Evolutionary conservation across 139 green algal species (phyloP).

Genomic region (Chlorella sp.): DNA sequence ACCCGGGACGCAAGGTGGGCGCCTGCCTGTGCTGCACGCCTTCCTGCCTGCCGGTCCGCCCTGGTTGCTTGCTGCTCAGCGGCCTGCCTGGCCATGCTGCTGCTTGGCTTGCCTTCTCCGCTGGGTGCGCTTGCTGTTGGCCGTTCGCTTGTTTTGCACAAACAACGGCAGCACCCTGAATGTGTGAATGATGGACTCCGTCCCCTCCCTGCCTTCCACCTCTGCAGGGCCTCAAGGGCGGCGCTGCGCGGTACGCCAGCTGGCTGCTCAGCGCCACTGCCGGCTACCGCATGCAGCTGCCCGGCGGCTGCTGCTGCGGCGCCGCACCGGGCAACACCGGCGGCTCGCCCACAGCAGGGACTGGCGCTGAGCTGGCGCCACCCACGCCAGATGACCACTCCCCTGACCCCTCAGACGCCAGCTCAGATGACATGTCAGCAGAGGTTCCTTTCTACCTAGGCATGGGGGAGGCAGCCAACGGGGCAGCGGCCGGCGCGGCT

Average conservation of each 20-base stretch:
- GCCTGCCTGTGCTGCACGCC: neutral
- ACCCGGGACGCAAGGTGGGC: conserved; percentile 38
- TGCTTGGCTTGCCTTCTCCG: neutral
- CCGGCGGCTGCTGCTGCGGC: neutral
- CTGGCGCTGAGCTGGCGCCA: neutral
- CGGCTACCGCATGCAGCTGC: conserved; percentile 62
- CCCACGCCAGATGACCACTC: conserved; percentile 33
- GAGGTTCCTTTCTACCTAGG: conserved; percentile 5
- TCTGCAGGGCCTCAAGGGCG: conserved; percentile 25
- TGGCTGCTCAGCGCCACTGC: conserved; percentile 59
- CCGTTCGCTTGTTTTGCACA: neutral
- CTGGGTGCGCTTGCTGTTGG: neutral
- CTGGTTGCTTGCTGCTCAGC: neutral
- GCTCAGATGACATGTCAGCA: conserved; percentile 35
- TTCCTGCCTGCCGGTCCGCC: neutral
- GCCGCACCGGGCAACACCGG: neutral
- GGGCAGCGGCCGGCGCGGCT: neutral
- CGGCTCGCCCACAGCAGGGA: neutral
- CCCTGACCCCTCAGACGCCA: conserved; percentile 17
- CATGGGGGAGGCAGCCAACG: neutral
- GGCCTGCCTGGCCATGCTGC: neutral
- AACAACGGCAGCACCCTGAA: no score
- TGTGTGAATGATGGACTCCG: no score
- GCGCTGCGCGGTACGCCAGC: conserved; percentile 10
- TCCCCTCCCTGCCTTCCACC: neutral